Conservation (phyloP, 164 flowering plant genomes). For the Stephania yunnanensis region DNA sequence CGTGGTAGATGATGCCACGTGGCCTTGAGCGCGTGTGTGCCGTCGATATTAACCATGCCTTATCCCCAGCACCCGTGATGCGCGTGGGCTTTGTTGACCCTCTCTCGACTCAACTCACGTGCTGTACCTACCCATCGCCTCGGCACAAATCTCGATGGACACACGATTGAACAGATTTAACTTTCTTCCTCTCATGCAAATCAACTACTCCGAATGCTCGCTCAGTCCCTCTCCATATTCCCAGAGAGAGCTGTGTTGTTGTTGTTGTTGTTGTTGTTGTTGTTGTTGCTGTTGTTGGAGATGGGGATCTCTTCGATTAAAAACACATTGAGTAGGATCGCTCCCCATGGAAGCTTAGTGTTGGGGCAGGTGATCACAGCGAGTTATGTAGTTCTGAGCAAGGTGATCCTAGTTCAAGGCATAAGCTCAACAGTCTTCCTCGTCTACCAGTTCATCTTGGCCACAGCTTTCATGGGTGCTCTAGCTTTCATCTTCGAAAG, state of each 20-base stretch:
- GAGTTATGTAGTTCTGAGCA: conserved; percentile 17
- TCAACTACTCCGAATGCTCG: too few relatives aligned
- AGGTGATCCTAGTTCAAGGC: conserved; percentile 17
- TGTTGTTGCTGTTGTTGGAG: neutral
- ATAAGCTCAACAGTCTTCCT: conserved; percentile 18
- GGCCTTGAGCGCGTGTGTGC: neutral
- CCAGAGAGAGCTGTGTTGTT: too few relatives aligned
- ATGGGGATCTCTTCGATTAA: conserved; percentile 6
- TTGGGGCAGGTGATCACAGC: conserved; percentile 17
- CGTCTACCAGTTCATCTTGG: conserved; percentile 20
- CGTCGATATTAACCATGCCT: neutral
- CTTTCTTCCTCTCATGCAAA: too few relatives aligned
- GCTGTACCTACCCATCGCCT: too few relatives aligned
- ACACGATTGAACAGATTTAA: too few relatives aligned
- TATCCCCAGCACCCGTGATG: neutral
- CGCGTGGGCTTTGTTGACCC: neutral
- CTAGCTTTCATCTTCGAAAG: conserved; percentile 22
- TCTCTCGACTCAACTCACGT: neutral
- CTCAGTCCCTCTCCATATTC: too few relatives aligned
- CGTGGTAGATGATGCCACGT: too few relatives aligned
- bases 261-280: too few relatives aligned
- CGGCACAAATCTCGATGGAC: too few relatives aligned
- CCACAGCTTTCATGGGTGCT: conserved; percentile 15
- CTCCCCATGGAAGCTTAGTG: conserved; percentile 17
- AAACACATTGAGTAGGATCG: neutral